Conservation (phyloP, 768 basidiomycete species). For the Heimioporus sp. region DNA sequence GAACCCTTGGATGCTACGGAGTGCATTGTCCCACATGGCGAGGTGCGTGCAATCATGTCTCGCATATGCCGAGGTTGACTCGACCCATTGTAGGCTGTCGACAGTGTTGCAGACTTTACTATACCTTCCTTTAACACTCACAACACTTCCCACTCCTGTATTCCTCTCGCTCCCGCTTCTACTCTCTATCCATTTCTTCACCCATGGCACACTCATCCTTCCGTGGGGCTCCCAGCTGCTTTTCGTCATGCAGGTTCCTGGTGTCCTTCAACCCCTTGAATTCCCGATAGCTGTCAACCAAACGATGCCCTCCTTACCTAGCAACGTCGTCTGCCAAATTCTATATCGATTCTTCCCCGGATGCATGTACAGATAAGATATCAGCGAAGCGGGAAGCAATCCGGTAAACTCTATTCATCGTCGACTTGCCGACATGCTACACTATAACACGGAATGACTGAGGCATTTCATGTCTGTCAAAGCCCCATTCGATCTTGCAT, state of each 20-base stretch:
- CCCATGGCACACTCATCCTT: conserved; percentile 77
- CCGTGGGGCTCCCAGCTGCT: conserved; percentile 70
- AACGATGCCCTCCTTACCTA: too few species aligned
- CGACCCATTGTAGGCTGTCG: conserved; percentile 49
- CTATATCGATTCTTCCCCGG: too few species aligned
- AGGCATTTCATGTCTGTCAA: background rate
- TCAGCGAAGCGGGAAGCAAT: too few species aligned
- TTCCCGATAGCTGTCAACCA: too few species aligned
- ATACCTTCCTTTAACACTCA: conserved; percentile 80
- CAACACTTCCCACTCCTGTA: conserved; percentile 74
- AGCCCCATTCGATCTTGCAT: background rate
- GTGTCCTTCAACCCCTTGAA: conserved; percentile 87
- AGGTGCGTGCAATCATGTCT: conserved; percentile 37
- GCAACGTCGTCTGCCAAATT: too few species aligned
- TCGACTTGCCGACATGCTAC: too few species aligned
- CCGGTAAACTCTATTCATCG: too few species aligned
- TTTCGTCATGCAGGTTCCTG: conserved; percentile 74
- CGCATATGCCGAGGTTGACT: background rate
- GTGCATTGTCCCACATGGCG: conserved; percentile 60
- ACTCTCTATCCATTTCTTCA: conserved; percentile 69
- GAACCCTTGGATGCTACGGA: conserved; percentile 65
- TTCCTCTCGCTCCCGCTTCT: conserved; percentile 82
- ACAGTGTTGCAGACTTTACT: conserved; percentile 80
- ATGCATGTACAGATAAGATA: too few species aligned
- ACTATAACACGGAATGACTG: too few species aligned